Evolutionary conservation across 192 early-diverging fungal genomes (phyloP), one percentile per base, ranked within the genome.

Genomic region (Backusella psychrophila): DNA sequence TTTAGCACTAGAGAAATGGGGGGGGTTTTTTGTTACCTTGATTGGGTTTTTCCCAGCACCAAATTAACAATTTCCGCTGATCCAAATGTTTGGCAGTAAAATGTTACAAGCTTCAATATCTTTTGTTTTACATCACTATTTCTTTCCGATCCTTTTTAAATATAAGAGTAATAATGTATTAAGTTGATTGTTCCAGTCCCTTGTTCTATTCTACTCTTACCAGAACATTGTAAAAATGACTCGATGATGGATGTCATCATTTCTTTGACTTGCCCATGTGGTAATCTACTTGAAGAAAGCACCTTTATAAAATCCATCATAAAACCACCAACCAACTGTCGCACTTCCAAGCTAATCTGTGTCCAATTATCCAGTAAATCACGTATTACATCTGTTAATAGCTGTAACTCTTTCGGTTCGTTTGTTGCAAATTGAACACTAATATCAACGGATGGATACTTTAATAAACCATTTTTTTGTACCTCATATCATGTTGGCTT

Each of bases 11-110:
- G 46, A 31, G 65, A 19, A 2, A 66, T 9, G n/a, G n/a, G n/a
- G n/a, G n/a, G n/a, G n/a, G n/a, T n/a, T 8, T 0, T 7, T 63
- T 31, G 4, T 67, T 67, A 74, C 36, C 39, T 26, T 74, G 11
- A 59, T 49, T 52, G 46, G 0, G 42, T 21, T 17, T 80, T 39
- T 12, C 26, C 26, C 26, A 73, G 15, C 14, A 59, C 15, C 42
- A 63, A 66, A 73, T 78, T 33, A 5, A 56, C 44, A 35, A 78
- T 72, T 17, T 66, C 42, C 4, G 46, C 42, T 6, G 77, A 78
- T 41, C 80, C 80, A 81, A 81, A 81, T 31, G 71, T 46, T 49
- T 75, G 59, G 66, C 74, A 74, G 31, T 75, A 81, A 49, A 72
- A 41, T 39, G 39, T 42, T 35, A 81, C 49, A 29, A 81, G 9